Evolutionary conservation across 768 basidiomycete species (phyloP), one percentile per base, ranked within the genome.

Genomic region (Lactarius hengduanensis): DNA sequence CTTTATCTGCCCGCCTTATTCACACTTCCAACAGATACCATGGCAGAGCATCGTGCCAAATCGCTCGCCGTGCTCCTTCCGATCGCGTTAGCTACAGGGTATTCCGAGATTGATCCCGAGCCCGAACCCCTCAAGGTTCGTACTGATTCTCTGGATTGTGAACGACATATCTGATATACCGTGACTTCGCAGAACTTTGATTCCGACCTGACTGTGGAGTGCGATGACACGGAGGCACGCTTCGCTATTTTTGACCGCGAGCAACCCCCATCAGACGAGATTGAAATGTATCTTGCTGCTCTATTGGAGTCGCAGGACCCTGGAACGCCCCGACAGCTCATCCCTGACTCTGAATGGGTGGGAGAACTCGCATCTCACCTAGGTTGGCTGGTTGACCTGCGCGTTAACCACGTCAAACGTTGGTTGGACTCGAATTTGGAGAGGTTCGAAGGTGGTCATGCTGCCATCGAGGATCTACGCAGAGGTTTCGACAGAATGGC

Each of bases 111-210:
- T 8, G 76, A 80, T 4, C 80, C 83, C 0, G 80, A 80, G 16
- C 71, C 57, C 1, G 84, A 86, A 67, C 81, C 78, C 3, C 71
- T 87, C 40, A 86, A 83, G 78, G 86, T 85, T 63, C 32, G n/a
- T 2, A 28, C 47, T 30, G 10, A 16, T 6, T 11, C n/a, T 20
- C 8, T 10, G 13, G 9, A 6, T n/a, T 1, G 7, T 7, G 0
- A 40, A 7, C 26, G 15, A 6, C 7, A 22, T 41, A 4, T 41
- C 40, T 63, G 36, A 66, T 47, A 2, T 7, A 16, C n/a, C n/a
- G n/a, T n/a, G n/a, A n/a, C n/a, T n/a, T n/a, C n/a, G n/a, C 22
- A 85, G 86, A 83, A 86, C 70, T 71, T 86, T 59, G 85, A 87
- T 66, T 83, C 80, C 11, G 82, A 84, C 64, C 56, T 73, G 5